Conservation (phyloP, 164 flowering plant genomes). For the Chloranthus sessilifolius region DNA sequence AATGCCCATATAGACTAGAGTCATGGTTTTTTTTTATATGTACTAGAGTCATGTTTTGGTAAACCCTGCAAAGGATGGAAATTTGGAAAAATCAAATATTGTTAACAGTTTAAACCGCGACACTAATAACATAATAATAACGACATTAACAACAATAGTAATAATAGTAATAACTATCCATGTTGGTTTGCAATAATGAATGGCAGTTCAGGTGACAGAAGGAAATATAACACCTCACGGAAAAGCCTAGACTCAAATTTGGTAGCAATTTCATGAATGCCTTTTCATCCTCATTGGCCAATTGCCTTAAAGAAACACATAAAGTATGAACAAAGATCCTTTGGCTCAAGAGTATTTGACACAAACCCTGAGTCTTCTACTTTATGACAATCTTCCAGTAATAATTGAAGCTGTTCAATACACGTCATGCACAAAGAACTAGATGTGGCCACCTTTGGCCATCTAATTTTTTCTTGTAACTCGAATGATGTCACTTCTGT, state of each 20-base stretch:
- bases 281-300: conserved; percentile 67
- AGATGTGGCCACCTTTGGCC: conserved; percentile 84
- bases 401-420: conserved; percentile 76
- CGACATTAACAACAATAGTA: too few species aligned
- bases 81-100: too few species aligned
- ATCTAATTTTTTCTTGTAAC: conserved; percentile 78
- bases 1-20: too few species aligned
- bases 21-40: too few species aligned
- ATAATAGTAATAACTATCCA: too few species aligned
- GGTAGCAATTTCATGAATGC: conserved; percentile 67
- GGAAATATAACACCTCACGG: conserved; percentile 47
- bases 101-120: too few species aligned
- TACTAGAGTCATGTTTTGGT: too few species aligned
- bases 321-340: conserved; percentile 80
- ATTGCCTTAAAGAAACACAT: conserved; percentile 69
- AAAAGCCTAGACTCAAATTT: conserved; percentile 57
- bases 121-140: background rate
- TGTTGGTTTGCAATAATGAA: too few species aligned
- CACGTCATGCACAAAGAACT: conserved; percentile 66
- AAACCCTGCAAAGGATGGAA: too few species aligned
- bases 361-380: conserved; percentile 37
- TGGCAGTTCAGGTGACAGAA: too few species aligned
- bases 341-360: conserved; percentile 41
- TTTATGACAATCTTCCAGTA: conserved; percentile 79
- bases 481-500: conserved; percentile 95